Percentiles rank a stretch among this genome's conserved stretches.
Evolutionary conservation across 345 rosid genomes (phyloP).

Genomic region (Sisymbrium altissimum): DNA sequence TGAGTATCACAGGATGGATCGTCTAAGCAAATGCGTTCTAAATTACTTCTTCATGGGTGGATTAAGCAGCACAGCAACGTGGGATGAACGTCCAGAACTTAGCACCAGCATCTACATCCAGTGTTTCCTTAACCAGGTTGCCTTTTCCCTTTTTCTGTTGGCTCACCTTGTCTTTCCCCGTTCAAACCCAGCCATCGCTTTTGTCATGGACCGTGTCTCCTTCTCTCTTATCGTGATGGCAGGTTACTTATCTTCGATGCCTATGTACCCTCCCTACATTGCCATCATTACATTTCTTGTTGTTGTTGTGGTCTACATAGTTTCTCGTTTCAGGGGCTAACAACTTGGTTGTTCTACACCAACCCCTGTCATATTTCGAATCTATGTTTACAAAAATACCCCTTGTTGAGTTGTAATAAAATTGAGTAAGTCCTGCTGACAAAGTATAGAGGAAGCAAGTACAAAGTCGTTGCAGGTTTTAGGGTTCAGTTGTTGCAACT

Average conservation of each 20-base stretch:
- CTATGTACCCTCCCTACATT: neutral
- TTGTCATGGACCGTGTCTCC: neutral
- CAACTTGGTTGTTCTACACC: too few species aligned
- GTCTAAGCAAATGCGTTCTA: neutral
- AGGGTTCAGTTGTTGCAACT: too few species aligned
- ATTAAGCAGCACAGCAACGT: neutral
- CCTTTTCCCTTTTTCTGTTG: neutral
- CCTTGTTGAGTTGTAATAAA: too few species aligned
- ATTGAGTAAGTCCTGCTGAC: too few species aligned
- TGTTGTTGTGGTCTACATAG: too few species aligned
- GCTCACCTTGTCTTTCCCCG: neutral
- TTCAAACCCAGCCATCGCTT: neutral
- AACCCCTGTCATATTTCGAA: too few species aligned
- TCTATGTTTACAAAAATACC: too few species aligned
- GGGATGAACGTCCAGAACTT: neutral
- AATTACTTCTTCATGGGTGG: neutral
- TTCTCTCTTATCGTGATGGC: neutral
- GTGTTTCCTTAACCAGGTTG: neutral
- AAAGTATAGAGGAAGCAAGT: too few species aligned
- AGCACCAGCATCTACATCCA: neutral
- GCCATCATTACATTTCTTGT: neutral
- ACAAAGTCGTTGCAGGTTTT: too few species aligned
- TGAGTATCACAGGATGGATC: neutral
- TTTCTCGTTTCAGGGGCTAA: too few species aligned
- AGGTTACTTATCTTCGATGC: neutral